These are phyloP conservation scores for Lactifluus piperatus DNA, from an alignment of 768 basidiomycete species.

Conservation along the genomic window DNA sequence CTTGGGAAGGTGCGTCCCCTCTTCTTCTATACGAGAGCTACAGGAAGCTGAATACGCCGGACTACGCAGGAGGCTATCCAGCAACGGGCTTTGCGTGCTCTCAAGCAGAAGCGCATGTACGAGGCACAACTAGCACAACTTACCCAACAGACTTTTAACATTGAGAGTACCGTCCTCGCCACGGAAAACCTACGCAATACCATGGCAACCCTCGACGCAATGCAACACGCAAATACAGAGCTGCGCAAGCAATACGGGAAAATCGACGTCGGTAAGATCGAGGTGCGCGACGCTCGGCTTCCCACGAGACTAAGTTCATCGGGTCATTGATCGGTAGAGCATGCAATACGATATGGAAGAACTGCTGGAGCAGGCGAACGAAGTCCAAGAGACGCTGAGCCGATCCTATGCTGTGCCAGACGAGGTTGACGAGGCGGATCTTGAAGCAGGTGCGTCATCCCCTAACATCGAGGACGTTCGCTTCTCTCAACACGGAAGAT, in stretches of 20 bases:
- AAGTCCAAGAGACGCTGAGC: conserved; percentile 91
- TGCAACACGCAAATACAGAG: conserved; percentile 94
- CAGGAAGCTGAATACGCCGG: background rate
- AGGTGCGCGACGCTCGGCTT: conserved; percentile 44
- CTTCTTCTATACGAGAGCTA: background rate
- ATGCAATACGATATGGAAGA: conserved; percentile 99
- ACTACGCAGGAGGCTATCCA: conserved; percentile 71
- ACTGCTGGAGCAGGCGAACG: conserved; percentile 91
- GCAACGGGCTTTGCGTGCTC: conserved; percentile 83
- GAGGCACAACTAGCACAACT: conserved; percentile 87
- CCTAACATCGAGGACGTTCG: background rate
- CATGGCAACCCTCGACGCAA: conserved; percentile 97
- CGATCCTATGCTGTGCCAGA: conserved; percentile 95
- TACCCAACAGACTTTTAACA: conserved; percentile 94
- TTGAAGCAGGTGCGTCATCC: conserved; percentile 73
- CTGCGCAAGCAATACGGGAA: conserved; percentile 95
- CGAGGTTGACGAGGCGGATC: conserved; percentile 94
- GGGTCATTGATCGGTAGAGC: conserved; percentile 39
- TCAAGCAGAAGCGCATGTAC: conserved; percentile 96
- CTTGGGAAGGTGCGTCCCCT: conserved; percentile 75
- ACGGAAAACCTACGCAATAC: conserved; percentile 99
- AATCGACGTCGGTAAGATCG: conserved; percentile 96
- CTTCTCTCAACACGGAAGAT: background rate
- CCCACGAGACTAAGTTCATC: background rate
- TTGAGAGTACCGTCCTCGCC: conserved; percentile 90